Evolutionary conservation across 2,329 filamentous ascomycete species (phyloP).

Genomic region (Cylindrodendrum hubeiense): DNA sequence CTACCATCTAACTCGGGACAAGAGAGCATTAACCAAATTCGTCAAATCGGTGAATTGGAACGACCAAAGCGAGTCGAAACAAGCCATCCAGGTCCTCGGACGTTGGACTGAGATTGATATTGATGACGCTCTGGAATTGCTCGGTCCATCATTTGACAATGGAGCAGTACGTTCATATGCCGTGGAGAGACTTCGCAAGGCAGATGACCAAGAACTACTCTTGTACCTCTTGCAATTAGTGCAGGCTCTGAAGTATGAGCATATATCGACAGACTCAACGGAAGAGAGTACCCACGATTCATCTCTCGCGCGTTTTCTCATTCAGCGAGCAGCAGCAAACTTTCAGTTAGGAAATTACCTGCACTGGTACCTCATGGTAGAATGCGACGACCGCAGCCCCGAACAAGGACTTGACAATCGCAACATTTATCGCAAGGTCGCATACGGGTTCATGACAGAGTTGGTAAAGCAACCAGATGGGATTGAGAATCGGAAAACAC

Average conservation of each 20-base stretch:
- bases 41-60: conserved; percentile 98
- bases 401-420: conserved; percentile 82
- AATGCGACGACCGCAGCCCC: conserved; percentile 87
- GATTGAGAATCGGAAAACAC: conserved; percentile 77
- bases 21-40: conserved; percentile 93
- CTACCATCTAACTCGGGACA: conserved; percentile 93
- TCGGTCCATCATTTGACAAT: conserved; percentile 93
- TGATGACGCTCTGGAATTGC: conserved; percentile 93
- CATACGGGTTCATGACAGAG: conserved; percentile 95
- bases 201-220: conserved; percentile 91
- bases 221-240: conserved; percentile 94
- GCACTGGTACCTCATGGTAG: conserved; percentile 99
- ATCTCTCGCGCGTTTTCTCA: conserved; percentile 89
- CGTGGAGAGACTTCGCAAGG: conserved; percentile 89
- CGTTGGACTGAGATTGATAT: conserved; percentile 98
- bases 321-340: conserved; percentile 87
- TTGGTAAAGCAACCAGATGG: conserved; percentile 80
- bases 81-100: conserved; percentile 88
- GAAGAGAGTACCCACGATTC: conserved; percentile 78
- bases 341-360: conserved; percentile 94
- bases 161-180: conserved; percentile 90
- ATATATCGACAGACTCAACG: conserved; percentile 70
- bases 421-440: conserved; percentile 90
- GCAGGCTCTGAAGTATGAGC: conserved; percentile 94
- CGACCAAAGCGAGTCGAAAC: conserved; percentile 85